Conservation (phyloP, 164 flowering plant genomes). For the Magnolia sinica region DNA sequence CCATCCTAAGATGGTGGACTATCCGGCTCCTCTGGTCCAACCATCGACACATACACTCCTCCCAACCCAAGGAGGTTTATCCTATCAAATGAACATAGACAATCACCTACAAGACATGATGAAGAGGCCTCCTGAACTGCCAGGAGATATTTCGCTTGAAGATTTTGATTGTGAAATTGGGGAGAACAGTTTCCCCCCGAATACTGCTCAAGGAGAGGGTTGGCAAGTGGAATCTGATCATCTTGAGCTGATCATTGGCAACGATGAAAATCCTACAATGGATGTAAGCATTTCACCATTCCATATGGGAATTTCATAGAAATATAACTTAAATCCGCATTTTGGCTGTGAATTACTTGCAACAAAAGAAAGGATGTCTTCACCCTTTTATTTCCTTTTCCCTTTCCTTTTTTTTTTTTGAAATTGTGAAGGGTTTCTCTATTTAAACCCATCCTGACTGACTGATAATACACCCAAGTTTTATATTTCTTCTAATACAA, state of each 20-base stretch:
- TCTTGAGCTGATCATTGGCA: constrained; percentile 1
- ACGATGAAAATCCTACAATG: constrained; percentile 10
- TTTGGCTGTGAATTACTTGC: background rate
- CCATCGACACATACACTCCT: background rate
- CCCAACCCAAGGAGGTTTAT: background rate
- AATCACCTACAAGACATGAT: background rate
- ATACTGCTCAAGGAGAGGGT: constrained; percentile 11
- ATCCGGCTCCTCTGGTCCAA: constrained; percentile 4
- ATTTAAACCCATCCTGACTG: background rate
- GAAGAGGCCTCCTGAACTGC: constrained; percentile 9
- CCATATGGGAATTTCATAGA: background rate
- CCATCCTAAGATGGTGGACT: constrained; percentile 5
- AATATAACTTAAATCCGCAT: background rate
- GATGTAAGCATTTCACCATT: constrained; percentile 11
- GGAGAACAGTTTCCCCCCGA: background rate
- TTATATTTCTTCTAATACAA: too few species aligned
- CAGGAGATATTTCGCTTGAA: constrained; percentile 10
- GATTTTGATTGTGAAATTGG: constrained; percentile 5
- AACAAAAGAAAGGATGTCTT: background rate
- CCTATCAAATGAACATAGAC: background rate
- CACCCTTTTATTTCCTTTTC: background rate
- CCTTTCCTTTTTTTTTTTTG: background rate
- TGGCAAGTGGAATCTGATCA: constrained; percentile 11
- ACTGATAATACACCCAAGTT: background rate
- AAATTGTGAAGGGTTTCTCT: background rate